Conservation (phyloP, 2,329 filamentous ascomycete species). For the Cytospora chrysosperma region DNA sequence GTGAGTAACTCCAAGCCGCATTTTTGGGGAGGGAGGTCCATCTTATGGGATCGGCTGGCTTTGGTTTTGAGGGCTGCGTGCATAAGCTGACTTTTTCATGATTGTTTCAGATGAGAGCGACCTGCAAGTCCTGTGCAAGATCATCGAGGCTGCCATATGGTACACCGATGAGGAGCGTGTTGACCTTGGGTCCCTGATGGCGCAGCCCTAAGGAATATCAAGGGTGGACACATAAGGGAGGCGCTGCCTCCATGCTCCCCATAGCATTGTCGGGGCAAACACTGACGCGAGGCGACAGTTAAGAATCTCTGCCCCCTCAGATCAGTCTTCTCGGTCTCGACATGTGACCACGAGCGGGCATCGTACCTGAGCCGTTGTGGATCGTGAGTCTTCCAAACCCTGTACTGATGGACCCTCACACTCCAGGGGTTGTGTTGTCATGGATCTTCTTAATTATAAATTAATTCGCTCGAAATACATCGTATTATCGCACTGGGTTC, state of each 20-base stretch:
- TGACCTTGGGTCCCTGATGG: slow-evolving; percentile 20
- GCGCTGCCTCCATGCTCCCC: background rate
- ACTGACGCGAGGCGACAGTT: slow-evolving; percentile 20
- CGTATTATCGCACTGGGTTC: background rate
- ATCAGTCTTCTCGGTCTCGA: background rate
- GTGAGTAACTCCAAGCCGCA: slow-evolving; percentile 36
- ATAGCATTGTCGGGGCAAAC: slow-evolving; percentile 7
- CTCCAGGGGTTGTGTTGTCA: slow-evolving; percentile 8
- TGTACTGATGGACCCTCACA: slow-evolving; percentile 19
- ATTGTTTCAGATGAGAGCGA: slow-evolving; percentile 57
- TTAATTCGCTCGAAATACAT: background rate
- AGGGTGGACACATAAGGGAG: background rate
- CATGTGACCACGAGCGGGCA: background rate
- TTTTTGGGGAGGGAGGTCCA: no score
- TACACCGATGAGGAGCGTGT: slow-evolving; percentile 44
- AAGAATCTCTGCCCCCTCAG: background rate
- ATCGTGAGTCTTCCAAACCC: slow-evolving; percentile 23
- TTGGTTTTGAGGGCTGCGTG: no score
- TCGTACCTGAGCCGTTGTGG: slow-evolving; percentile 7
- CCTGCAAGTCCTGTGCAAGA: slow-evolving; percentile 62
- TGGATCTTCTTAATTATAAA: no score
- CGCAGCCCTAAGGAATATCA: background rate
- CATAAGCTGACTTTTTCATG: slow-evolving; percentile 12
- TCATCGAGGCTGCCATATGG: slow-evolving; percentile 75
- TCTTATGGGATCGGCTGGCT: no score